Base-by-base conservation (phyloP, 441 rosid species). In the Omphalea diandra region DNA sequence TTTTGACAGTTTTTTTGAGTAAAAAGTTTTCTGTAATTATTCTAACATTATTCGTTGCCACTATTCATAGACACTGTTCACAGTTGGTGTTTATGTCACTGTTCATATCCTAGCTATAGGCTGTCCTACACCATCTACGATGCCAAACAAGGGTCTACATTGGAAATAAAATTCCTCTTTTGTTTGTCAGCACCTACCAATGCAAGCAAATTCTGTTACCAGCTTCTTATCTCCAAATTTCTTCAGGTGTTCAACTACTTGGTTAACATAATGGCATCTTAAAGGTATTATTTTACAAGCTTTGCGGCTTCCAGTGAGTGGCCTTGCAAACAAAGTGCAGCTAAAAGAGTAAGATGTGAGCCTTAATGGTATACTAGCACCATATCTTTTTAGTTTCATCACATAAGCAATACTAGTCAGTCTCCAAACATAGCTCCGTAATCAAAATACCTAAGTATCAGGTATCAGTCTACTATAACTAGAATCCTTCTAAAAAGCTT, bases 371-470 rank as follows among this genome's bases (percentile, higher is more conserved):
- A 50, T 82, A 74, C 29, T 64, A 53, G 61, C 65, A 78, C 41
- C 77, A 83, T 65, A 63, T 76, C 75, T 79, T 87, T 75, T 83
- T 85, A 44, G 86, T 85, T 50, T 90, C 80, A 53, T 82, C 79
- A 54, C 65, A 74, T 49, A 94, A 61, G 71, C 26, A 67, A 76
- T 86, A 87, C 49, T 84, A 88, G 53, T 90, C 94, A 14, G 81
- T 86, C 57, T 54, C 31, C 3, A 49, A 68, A 82, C 90, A 90
- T 17, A 91, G 75, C 82, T 81, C 88, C 75, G 65, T 89, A 56
- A 93, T 71, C 77, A 91, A 76, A 41, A 87, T 10, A 91, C 87
- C 71, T 86, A 43, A 69, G 90, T 79, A 77, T 89, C 93, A 43
- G 87, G 97, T 79, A 79, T 87, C 61, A 78, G 35, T 74, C 81